Conservation (phyloP, 208 protist genomes). For the Acanthamoeba lugdunensis region DNA sequence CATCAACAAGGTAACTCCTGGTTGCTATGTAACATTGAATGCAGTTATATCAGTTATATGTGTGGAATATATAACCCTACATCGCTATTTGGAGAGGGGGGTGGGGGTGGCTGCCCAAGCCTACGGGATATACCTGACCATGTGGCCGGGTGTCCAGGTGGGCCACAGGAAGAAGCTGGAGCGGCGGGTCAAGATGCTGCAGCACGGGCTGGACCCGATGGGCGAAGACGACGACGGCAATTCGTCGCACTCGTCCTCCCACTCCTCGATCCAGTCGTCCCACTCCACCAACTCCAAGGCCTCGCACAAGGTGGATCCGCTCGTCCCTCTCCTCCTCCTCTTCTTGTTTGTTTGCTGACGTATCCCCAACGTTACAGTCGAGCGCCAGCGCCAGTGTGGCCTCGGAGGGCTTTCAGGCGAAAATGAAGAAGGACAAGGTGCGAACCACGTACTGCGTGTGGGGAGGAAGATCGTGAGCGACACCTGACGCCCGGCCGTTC, state of each 20-base stretch:
- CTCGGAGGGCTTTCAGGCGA: not conserved
- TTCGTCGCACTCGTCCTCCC: not conserved
- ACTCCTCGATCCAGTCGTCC: not conserved
- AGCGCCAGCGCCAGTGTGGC: not conserved
- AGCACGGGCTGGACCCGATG: conserved; percentile 56
- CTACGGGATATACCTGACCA: not conserved
- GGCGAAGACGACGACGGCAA: conserved; percentile 13
- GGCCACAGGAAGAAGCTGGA: conserved; percentile 69
- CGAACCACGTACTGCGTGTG: not conserved
- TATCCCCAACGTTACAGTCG: not conserved
- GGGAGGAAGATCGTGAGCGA: too few relatives aligned
- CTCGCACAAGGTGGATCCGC: not conserved
- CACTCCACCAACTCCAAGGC: conserved; percentile 9
- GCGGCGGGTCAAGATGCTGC: conserved; percentile 55
- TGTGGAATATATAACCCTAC: too few relatives aligned
- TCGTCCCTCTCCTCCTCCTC: not conserved
- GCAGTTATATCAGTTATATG: too few relatives aligned
- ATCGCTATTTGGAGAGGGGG: too few relatives aligned
- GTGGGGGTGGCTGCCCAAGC: not conserved
- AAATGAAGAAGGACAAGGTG: conserved; percentile 59
- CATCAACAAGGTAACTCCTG: not conserved
- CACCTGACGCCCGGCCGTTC: too few relatives aligned
- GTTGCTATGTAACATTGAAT: too few relatives aligned
- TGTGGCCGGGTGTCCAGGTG: not conserved
- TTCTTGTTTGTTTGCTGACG: not conserved